These are phyloP conservation scores for Sextonia rubra DNA, from an alignment of 164 flowering plant species.

Conservation along the genomic window DNA sequence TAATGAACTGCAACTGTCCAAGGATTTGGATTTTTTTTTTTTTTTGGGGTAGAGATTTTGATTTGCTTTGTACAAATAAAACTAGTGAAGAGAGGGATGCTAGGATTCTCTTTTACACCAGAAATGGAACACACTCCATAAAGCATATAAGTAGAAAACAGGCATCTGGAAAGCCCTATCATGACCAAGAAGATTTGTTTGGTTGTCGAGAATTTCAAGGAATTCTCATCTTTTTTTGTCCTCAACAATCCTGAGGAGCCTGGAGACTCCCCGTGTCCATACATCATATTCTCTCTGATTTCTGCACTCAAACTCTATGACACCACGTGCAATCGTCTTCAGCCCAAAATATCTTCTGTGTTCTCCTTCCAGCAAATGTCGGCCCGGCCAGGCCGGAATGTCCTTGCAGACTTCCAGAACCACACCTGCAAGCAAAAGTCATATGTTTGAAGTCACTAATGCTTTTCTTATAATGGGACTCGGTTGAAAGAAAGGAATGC, in stretches of 20 bases:
- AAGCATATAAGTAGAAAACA: too few relatives aligned
- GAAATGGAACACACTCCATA: too few relatives aligned
- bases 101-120: too few relatives aligned
- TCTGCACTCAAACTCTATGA: slow-evolving; percentile 83
- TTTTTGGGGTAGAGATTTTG: too few relatives aligned
- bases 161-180: too few relatives aligned
- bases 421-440: slow-evolving; percentile 45
- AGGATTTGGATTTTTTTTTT: too few relatives aligned
- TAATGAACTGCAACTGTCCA: too few relatives aligned
- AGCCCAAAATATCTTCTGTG: slow-evolving; percentile 70
- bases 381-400: slow-evolving; percentile 90
- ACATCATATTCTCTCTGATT: slow-evolving; percentile 79
- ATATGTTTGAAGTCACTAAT: neutral
- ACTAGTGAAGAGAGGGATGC: too few relatives aligned
- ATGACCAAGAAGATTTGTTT: too few relatives aligned
- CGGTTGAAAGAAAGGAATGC: neutral
- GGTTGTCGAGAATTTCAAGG: too few relatives aligned
- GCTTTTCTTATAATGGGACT: too few relatives aligned
- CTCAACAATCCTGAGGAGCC: slow-evolving; percentile 58
- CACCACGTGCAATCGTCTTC: slow-evolving; percentile 63
- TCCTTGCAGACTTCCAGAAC: slow-evolving; percentile 75
- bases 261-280: slow-evolving; percentile 89
- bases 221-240: slow-evolving; percentile 35
- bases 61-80: too few relatives aligned
- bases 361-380: slow-evolving; percentile 83